Evolutionary conservation across 441 rosid genomes (phyloP).

Genomic region (Mallotus repandus): DNA sequence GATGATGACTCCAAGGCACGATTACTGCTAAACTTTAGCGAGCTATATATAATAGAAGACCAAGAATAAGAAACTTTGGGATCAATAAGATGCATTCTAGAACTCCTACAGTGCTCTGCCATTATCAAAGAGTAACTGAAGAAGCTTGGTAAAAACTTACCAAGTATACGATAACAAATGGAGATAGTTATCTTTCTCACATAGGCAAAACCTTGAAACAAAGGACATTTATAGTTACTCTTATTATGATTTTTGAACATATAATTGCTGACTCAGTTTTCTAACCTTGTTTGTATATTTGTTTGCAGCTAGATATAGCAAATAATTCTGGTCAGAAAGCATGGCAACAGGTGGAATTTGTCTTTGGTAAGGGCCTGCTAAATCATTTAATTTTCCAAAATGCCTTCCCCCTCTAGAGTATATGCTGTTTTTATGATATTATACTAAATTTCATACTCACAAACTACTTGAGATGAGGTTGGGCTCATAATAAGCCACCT

Average conservation of each 20-base stretch:
- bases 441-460: not conserved
- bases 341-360: conserved; percentile 88
- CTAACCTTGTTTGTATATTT: conserved; percentile 20
- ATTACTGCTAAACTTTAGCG: not conserved
- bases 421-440: not conserved
- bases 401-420: not conserved
- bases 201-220: not conserved
- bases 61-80: conserved; percentile 7
- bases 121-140: not conserved
- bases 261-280: conserved; percentile 2
- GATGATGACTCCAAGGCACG: not conserved
- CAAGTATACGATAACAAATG: not conserved
- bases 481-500: not conserved
- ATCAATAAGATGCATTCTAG: conserved; percentile 1
- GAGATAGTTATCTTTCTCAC: not conserved
- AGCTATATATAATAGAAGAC: conserved; percentile 1
- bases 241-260: conserved; percentile 1
- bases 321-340: conserved; percentile 81
- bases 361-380: conserved; percentile 67
- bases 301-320: conserved; percentile 90
- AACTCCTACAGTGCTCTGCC: conserved; percentile 4
- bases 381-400: conserved; percentile 10
- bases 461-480: not conserved
- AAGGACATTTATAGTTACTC: not conserved
- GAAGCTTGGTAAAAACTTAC: not conserved